Percentiles rank a stretch among this genome's conserved stretches.
phyloP scores from a whole-genome alignment of 176 grass and related monocot genomes.

The Urochloa ruziziensis region DNA sequence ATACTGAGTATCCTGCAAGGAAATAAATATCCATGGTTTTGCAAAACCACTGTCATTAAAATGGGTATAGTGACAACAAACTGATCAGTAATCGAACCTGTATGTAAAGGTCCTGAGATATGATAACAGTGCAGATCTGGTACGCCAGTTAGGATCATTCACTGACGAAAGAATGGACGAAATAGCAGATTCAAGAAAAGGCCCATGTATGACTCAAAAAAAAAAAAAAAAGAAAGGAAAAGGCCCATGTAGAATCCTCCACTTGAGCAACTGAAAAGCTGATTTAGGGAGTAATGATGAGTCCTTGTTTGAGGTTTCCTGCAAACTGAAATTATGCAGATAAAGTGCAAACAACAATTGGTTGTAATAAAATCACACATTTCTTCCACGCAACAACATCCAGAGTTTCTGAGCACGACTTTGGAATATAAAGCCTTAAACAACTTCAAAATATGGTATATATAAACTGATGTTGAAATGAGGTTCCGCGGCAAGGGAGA shows the following conservation, averaged over 20 bases:
- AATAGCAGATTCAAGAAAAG: constrained; percentile 82
- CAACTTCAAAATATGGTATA: no score
- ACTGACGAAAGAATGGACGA: constrained; percentile 68
- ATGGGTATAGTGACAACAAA: background rate
- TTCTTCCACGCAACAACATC: background rate
- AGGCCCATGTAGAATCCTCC: constrained; percentile 60
- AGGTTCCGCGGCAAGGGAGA: no score
- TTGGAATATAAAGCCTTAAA: background rate
- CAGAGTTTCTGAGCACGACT: background rate
- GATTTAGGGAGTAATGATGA: constrained; percentile 87
- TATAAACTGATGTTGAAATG: no score
- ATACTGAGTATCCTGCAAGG: no score
- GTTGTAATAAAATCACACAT: background rate
- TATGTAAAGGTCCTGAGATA: constrained; percentile 90
- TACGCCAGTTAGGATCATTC: constrained; percentile 89
- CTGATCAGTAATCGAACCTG: constrained; percentile 56
- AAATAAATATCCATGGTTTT: no score
- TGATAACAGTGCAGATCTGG: constrained; percentile 73
- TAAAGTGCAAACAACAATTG: background rate
- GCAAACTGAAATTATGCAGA: background rate
- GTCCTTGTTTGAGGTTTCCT: constrained; percentile 98
- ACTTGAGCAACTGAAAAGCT: constrained; percentile 89
- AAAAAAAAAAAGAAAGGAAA: no score
- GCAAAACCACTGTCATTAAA: background rate
- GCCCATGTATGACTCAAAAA: no score